These are phyloP conservation scores for Schizophyllum amplum DNA, from an alignment of 1,284 basidiomycete genomes.

Conservation along the genomic window DNA sequence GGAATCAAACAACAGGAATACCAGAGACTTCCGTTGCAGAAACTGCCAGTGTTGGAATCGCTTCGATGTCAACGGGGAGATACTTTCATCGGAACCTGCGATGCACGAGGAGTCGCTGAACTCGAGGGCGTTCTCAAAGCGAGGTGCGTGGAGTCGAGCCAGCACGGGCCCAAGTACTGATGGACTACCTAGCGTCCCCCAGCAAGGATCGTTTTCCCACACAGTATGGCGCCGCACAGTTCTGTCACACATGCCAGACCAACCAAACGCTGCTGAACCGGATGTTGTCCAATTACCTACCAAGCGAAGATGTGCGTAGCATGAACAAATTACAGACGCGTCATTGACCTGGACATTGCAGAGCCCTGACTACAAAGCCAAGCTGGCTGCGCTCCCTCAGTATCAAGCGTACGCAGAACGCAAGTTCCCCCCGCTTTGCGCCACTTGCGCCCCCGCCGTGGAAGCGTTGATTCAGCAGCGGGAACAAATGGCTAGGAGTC, in stretches of 20 bases:
- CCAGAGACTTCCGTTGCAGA: conserved; percentile 51
- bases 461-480: conserved; percentile 73
- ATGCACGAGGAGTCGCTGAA: conserved; percentile 79
- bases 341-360: conserved; percentile 22
- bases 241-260: conserved; percentile 84
- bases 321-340: conserved; percentile 1
- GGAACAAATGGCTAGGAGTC: conserved; percentile 75
- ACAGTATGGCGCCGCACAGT: conserved; percentile 41
- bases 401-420: conserved; percentile 51
- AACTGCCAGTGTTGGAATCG: conserved; percentile 68
- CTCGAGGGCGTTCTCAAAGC: conserved; percentile 57
- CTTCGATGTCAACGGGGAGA: conserved; percentile 61
- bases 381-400: conserved; percentile 41
- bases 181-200: conserved; percentile 41
- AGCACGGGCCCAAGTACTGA: not conserved
- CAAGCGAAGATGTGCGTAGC: conserved; percentile 47
- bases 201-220: conserved; percentile 60
- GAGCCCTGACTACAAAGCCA: conserved; percentile 45
- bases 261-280: conserved; percentile 85
- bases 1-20: conserved; percentile 37
- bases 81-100: conserved; percentile 78
- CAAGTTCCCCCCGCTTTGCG: conserved; percentile 84
- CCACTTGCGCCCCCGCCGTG: conserved; percentile 63
- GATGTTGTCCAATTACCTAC: conserved; percentile 82
- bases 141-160: conserved; percentile 42